Evolutionary conservation across 805 yeast genomes (phyloP), one percentile per base, ranked within the genome.

Genomic region (Nakazawaea ernobii): DNA sequence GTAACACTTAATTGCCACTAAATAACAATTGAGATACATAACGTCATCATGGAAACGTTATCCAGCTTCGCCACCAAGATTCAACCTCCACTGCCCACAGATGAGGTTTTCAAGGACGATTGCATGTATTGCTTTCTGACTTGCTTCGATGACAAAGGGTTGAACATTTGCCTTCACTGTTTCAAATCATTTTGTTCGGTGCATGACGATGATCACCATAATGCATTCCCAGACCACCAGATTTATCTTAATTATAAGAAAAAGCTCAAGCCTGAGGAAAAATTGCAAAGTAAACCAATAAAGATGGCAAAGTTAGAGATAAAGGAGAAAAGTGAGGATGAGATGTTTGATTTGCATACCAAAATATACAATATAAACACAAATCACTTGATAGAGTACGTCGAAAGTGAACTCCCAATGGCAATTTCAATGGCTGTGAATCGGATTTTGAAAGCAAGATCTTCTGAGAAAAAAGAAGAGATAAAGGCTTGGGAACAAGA

Each of bases 401-500:
- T 67, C 2, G 57, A 58, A 8, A 46, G 46, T 2, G 59, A 54
- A 1, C 11, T 62, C 6, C 67, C 69, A 1, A 49, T 55, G 9
- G 61, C 68, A 45, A 54, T 69, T 2, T 49, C 53, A 1, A 57
- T 58, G 7, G 58, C 65, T 0, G 76, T 78, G 0, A 66, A 71
- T 1, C 69, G 65, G 1, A 72, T 88, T 3, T 54, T 83, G 42
- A 62, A 59, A 6, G 73, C 91, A 1, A 77, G 79, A 29, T 85
- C 94, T 0, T 72, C 79, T 4, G 70, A 75, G 17, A 71, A 71
- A 45, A 71, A 74, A 36, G 78, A 88, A 55, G 95, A 90, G 59
- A 78, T 90, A 47, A 80, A 83, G 56, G 82, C 95, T 1, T 94
- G 99, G 99, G 92, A 89, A 60, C 86, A 86, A 54, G 95, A 91